Conservation (phyloP, 2,329 filamentous ascomycete genomes). For the Cladosporium halotolerans region DNA sequence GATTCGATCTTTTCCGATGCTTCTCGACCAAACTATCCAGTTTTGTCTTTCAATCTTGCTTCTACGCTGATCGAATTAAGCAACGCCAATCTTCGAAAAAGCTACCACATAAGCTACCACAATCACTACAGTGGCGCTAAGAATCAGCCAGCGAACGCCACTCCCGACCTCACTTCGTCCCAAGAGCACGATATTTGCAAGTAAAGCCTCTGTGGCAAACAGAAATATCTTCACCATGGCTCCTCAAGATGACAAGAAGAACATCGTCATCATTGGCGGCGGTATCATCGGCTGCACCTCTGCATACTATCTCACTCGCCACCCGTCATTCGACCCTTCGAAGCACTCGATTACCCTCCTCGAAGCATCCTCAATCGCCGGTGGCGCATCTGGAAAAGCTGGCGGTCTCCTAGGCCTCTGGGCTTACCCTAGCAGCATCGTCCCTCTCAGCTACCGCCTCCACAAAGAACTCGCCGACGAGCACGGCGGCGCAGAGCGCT, state of each 20-base stretch:
- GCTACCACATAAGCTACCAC: no score
- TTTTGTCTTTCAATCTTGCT: background rate
- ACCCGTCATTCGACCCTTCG: constrained; percentile 69
- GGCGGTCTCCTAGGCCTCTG: constrained; percentile 84
- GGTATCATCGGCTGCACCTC: constrained; percentile 90
- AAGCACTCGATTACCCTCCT: constrained; percentile 77
- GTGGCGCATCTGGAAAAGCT: constrained; percentile 91
- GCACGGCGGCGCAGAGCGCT: constrained; percentile 68
- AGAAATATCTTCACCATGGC: constrained; percentile 21
- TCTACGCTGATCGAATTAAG: no score
- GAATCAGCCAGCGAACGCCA: background rate
- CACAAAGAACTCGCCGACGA: constrained; percentile 80
- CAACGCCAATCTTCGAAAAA: no score
- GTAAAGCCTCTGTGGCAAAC: background rate
- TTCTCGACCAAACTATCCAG: background rate
- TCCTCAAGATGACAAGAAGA: constrained; percentile 19
- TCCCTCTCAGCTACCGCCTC: constrained; percentile 76
- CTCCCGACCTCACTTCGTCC: background rate
- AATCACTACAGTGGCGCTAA: background rate
- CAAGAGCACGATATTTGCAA: background rate
- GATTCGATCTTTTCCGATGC: background rate
- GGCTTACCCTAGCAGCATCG: constrained; percentile 81
- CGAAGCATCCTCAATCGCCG: constrained; percentile 77
- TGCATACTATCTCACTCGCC: constrained; percentile 84
- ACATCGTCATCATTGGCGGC: constrained; percentile 53